Conservation (phyloP, 2,329 filamentous ascomycete genomes). For the Plenodomus lindquistii region DNA sequence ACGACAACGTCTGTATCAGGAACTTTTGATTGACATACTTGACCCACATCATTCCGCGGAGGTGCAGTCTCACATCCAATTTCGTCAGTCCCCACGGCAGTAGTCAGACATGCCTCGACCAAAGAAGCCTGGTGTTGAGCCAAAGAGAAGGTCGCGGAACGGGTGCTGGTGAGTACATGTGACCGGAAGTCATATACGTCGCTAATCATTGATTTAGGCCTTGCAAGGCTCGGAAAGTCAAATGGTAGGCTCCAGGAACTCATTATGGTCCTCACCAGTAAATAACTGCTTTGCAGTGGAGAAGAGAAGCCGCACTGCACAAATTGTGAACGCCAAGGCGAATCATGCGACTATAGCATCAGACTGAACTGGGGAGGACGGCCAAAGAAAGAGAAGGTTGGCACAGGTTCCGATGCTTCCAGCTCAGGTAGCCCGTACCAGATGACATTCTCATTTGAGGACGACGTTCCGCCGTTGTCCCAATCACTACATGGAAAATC, state of each 20-base stretch:
- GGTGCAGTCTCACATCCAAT: neutral
- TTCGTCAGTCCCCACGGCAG: neutral
- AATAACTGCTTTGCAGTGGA: constrained; percentile 53
- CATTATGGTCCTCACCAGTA: neutral
- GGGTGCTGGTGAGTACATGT: constrained; percentile 63
- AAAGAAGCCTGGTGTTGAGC: constrained; percentile 66
- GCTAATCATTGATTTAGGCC: constrained; percentile 57
- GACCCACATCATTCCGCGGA: neutral
- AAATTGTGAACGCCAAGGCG: constrained; percentile 73
- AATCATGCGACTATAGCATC: constrained; percentile 79
- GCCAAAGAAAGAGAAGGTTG: constrained; percentile 60
- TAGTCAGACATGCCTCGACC: constrained; percentile 62
- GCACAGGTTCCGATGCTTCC: constrained; percentile 26
- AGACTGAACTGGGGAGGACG: constrained; percentile 80
- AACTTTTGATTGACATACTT: neutral
- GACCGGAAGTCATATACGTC: constrained; percentile 9
- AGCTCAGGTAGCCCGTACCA: constrained; percentile 34
- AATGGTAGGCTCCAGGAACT: constrained; percentile 59
- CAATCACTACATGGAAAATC: constrained; percentile 21
- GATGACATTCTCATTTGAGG: constrained; percentile 34
- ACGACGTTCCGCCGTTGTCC: constrained; percentile 24
- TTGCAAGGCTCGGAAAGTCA: constrained; percentile 78
- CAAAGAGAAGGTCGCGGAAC: constrained; percentile 68
- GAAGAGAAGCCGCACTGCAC: constrained; percentile 74
- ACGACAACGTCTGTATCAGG: neutral